Evolutionary conservation across 306 rosid species (phyloP).

Genomic region (Trifolium repens): DNA sequence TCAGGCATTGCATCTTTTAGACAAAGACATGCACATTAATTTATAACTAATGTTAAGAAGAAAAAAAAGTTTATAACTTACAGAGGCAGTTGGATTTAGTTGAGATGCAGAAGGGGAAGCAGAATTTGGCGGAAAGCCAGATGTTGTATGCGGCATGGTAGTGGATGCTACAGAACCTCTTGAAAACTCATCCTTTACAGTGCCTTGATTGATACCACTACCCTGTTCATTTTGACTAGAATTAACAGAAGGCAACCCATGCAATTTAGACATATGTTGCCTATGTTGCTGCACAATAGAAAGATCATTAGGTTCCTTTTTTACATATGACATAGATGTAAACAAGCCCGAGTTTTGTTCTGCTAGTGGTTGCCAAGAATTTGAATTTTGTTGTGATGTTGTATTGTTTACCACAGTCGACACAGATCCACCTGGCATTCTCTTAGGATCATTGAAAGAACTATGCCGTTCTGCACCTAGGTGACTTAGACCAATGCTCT

Average conservation of each 20-base stretch:
- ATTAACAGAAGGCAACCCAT: constrained; percentile 66
- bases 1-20: constrained; percentile 11
- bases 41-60: too few relatives aligned
- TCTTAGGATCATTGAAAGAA: constrained; percentile 63
- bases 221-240: constrained; percentile 65
- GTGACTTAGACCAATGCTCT: constrained; percentile 60
- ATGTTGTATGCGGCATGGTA: constrained; percentile 51
- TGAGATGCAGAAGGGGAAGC: constrained; percentile 60
- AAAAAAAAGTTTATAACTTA: constrained; percentile 36
- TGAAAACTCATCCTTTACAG: constrained; percentile 64
- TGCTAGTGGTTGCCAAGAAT: constrained; percentile 67
- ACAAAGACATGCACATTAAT: constrained; percentile 17
- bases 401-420: constrained; percentile 58
- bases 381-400: constrained; percentile 59
- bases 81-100: constrained; percentile 53
- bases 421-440: constrained; percentile 70
- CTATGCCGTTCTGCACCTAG: constrained; percentile 67
- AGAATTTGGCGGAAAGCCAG: constrained; percentile 58
- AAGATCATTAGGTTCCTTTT: constrained; percentile 72
- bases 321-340: constrained; percentile 62
- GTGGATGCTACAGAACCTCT: constrained; percentile 65
- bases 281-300: constrained; percentile 74
- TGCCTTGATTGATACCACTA: constrained; percentile 56
- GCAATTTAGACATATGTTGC: constrained; percentile 55
- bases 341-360: constrained; percentile 61